Evolutionary conservation across 331 rosid species (phyloP).

Genomic region (Prunus yedoensis): DNA sequence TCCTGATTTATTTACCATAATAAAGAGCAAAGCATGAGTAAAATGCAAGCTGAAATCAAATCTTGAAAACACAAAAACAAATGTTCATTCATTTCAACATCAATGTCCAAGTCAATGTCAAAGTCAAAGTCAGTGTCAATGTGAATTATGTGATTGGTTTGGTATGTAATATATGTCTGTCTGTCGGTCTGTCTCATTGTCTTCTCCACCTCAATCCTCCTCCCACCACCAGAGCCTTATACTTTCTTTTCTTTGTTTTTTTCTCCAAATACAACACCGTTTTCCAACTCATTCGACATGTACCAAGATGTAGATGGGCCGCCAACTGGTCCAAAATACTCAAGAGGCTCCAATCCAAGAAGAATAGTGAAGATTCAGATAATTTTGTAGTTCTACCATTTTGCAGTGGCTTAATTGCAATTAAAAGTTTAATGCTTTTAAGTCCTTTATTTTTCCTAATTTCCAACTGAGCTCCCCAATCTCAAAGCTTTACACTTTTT

Average conservation of each 20-base stretch:
- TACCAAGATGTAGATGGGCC: neutral
- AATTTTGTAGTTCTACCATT: neutral
- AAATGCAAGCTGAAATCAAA: neutral
- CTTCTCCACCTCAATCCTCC: neutral
- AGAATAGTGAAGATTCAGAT: neutral
- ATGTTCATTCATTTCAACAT: neutral
- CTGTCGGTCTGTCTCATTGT: neutral
- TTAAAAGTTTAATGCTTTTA: neutral
- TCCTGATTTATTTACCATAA: neutral
- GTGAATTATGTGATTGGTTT: neutral
- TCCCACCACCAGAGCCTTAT: neutral
- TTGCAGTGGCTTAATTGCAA: neutral
- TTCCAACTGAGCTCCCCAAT: neutral
- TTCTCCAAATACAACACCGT: neutral
- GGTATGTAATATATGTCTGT: neutral
- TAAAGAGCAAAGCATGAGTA: neutral
- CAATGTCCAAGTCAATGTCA: neutral
- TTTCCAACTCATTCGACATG: neutral
- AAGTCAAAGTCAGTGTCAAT: constrained; percentile 8
- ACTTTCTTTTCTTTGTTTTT: neutral
- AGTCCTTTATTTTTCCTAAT: neutral
- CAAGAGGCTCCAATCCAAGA: neutral
- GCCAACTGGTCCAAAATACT: neutral
- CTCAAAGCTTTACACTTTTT: constrained; percentile 1
- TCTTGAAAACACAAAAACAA: no score